phyloP scores from a whole-genome alignment of 2,329 filamentous ascomycete genomes.

The Elsinoe australis region DNA sequence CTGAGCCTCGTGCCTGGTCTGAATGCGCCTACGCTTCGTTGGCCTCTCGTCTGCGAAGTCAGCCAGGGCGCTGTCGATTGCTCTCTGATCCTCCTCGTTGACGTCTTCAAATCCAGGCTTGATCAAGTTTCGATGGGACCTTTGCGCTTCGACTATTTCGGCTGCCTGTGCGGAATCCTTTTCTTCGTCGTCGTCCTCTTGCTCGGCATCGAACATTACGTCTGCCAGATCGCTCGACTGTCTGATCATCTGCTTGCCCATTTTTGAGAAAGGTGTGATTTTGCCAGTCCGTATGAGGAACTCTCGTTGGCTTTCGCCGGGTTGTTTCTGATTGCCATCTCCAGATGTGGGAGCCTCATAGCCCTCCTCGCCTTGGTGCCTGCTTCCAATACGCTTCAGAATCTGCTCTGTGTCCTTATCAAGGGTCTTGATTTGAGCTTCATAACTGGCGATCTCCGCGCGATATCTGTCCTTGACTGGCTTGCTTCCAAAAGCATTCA shows the following conservation, averaged over 20 bases:
- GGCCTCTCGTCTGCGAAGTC: slow-evolving; percentile 33
- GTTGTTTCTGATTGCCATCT: slow-evolving; percentile 53
- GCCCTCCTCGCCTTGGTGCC: slow-evolving; percentile 51
- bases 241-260: slow-evolving; percentile 57
- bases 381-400: slow-evolving; percentile 67
- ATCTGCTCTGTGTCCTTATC: slow-evolving; percentile 73
- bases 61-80: slow-evolving; percentile 14
- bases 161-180: slow-evolving; percentile 27
- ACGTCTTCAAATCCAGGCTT: slow-evolving; percentile 41
- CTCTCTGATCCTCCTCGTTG: slow-evolving; percentile 24
- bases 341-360: not conserved
- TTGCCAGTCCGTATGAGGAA: slow-evolving; percentile 93
- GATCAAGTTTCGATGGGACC: slow-evolving; percentile 43
- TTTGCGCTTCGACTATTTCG: slow-evolving; percentile 28
- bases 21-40: slow-evolving; percentile 37
- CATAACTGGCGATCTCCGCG: slow-evolving; percentile 58
- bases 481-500: slow-evolving; percentile 48
- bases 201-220: slow-evolving; percentile 73
- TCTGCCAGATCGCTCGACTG: slow-evolving; percentile 65
- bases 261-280: slow-evolving; percentile 87
- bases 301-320: slow-evolving; percentile 76
- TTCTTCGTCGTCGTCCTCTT: slow-evolving; percentile 51
- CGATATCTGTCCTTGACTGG: slow-evolving; percentile 52
- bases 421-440: slow-evolving; percentile 56
- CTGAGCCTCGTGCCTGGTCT: slow-evolving; percentile 23